Conservation (phyloP, 2,329 filamentous ascomycete genomes). For the Lizonia empirigonia region DNA sequence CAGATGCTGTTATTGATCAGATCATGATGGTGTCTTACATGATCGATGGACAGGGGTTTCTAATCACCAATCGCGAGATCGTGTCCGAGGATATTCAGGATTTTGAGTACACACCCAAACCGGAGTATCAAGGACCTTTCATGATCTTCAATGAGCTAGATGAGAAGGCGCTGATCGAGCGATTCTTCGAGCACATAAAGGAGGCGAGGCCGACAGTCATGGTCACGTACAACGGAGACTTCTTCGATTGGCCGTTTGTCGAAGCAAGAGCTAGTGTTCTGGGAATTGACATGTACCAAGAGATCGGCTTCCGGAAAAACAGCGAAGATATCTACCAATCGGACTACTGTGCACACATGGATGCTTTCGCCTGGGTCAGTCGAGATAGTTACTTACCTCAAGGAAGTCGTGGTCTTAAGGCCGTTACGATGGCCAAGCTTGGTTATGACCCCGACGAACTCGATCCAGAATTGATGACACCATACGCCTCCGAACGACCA, state of each 20-base stretch:
- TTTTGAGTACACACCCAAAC: constrained; percentile 97
- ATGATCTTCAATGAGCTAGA: constrained; percentile 98
- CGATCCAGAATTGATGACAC: constrained; percentile 96
- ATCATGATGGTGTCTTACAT: constrained; percentile 99
- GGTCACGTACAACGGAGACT: constrained; percentile 99
- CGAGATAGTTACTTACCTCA: constrained; percentile 97
- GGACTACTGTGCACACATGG: constrained; percentile 96
- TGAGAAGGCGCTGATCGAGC: constrained; percentile 83
- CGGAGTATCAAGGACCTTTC: constrained; percentile 93
- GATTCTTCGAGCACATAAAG: constrained; percentile 96
- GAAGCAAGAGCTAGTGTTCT: constrained; percentile 90
- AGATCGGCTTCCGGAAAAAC: constrained; percentile 96
- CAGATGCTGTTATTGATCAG: constrained; percentile 90
- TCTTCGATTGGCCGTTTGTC: constrained; percentile 99
- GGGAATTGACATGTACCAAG: constrained; percentile 98
- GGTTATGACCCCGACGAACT: constrained; percentile 98
- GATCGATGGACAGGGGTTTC: constrained; percentile 97
- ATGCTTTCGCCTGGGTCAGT: constrained; percentile 98
- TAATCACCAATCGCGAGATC: constrained; percentile 97
- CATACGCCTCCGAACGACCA: constrained; percentile 81
- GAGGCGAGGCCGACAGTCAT: constrained; percentile 94
- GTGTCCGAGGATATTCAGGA: constrained; percentile 97
- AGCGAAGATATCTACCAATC: constrained; percentile 96
- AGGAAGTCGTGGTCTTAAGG: constrained; percentile 94
- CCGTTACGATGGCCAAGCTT: constrained; percentile 95